Evolutionary conservation across 2,329 filamentous ascomycete genomes (phyloP).

Genomic region (Hypoxylon sp.): DNA sequence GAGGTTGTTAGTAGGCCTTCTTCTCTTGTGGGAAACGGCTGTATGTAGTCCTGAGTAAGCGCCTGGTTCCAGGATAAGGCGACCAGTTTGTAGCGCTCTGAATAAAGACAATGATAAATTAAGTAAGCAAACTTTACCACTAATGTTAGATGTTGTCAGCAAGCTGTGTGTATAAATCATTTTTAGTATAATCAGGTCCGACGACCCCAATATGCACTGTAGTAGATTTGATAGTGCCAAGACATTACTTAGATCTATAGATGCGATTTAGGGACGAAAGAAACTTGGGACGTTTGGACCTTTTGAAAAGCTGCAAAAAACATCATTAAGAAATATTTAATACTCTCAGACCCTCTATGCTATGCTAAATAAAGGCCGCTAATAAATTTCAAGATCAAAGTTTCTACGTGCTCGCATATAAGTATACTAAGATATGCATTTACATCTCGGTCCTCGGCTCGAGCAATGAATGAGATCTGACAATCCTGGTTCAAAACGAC

Average conservation of each 20-base stretch:
- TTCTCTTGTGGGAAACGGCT: slow-evolving; percentile 17
- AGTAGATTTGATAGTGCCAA: slow-evolving; percentile 1
- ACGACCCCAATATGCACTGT: background rate
- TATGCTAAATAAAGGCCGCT: background rate
- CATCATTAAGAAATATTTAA: background rate
- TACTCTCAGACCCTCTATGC: background rate
- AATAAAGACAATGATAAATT: slow-evolving; percentile 38
- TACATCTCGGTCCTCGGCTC: slow-evolving; percentile 23
- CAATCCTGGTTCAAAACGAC: slow-evolving; percentile 22
- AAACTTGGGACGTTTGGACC: slow-evolving; percentile 1
- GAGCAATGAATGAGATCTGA: slow-evolving; percentile 35
- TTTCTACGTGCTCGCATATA: background rate
- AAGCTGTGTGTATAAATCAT: background rate
- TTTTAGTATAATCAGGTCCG: background rate
- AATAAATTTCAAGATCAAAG: background rate
- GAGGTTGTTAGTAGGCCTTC: slow-evolving; percentile 8
- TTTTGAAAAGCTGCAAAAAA: background rate
- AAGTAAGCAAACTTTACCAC: slow-evolving; percentile 4
- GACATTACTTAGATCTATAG: background rate
- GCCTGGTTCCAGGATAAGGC: slow-evolving; percentile 26
- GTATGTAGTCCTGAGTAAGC: slow-evolving; percentile 42
- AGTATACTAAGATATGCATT: background rate
- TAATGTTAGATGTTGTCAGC: slow-evolving; percentile 5
- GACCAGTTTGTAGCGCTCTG: slow-evolving; percentile 37
- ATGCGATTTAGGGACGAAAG: background rate